A percentile compares a stretch with the other conserved stretches of the same genome.
Conservation (phyloP, 441 rosid species). For the Adansonia grandidieri region DNA sequence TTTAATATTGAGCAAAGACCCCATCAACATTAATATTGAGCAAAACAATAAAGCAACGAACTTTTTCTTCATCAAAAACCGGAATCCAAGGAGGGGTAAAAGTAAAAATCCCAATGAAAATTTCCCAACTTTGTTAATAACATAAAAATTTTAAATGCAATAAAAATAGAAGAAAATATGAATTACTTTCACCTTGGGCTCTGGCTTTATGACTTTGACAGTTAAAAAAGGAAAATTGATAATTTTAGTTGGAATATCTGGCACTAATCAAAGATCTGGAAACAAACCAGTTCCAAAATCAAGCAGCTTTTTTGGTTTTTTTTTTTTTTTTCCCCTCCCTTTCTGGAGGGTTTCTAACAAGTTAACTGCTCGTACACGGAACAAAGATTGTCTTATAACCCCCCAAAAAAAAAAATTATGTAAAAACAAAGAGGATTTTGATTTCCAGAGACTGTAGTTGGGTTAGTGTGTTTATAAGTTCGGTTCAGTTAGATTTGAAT, state of each 20-base stretch:
- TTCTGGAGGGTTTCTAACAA: neutral
- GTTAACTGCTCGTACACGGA: conserved; percentile 15
- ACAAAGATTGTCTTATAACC: neutral
- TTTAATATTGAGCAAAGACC: conserved; percentile 33
- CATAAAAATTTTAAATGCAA: conserved; percentile 22
- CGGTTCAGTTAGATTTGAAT: no score
- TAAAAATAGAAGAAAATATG: neutral
- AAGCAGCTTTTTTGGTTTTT: conserved; percentile 35
- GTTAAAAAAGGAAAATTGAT: conserved; percentile 28
- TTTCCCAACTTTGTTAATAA: conserved; percentile 25
- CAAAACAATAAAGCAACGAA: conserved; percentile 38
- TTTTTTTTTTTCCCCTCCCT: neutral
- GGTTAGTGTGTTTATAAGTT: no score
- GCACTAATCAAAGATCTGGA: conserved; percentile 45
- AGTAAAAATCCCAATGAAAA: conserved; percentile 27
- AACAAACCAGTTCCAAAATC: conserved; percentile 41
- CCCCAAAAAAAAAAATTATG: no score
- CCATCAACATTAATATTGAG: conserved; percentile 27
- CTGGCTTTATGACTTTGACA: conserved; percentile 34
- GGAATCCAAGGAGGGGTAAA: conserved; percentile 42
- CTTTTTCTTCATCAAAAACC: conserved; percentile 38
- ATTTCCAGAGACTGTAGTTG: no score
- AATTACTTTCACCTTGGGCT: conserved; percentile 42
- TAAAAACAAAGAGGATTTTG: no score
- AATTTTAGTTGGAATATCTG: conserved; percentile 19